A percentile compares a stretch with the other conserved stretches of the same genome.
Conservation (phyloP, 2,329 filamentous ascomycete species). For the Epichloe festucae region DNA sequence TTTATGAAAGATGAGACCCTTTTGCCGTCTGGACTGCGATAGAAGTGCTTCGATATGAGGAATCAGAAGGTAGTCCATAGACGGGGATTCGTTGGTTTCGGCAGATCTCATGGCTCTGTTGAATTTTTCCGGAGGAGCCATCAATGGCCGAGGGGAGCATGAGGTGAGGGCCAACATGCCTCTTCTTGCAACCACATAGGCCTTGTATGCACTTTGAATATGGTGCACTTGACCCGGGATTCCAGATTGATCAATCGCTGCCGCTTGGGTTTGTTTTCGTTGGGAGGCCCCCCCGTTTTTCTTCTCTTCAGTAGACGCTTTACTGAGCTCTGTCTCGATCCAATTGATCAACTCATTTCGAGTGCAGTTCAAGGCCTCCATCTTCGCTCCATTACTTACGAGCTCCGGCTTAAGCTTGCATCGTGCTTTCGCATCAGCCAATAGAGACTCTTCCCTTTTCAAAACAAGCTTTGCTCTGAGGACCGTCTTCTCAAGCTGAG, state of each 20-base stretch:
- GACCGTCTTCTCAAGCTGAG: conserved; percentile 43
- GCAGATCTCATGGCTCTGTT: conserved; percentile 5
- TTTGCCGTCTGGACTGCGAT: conserved; percentile 41
- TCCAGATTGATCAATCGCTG: conserved; percentile 12
- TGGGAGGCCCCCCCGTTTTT: conserved; percentile 17
- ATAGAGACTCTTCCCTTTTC: conserved; percentile 41
- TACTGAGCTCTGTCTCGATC: conserved; percentile 50
- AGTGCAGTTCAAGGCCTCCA: conserved; percentile 41
- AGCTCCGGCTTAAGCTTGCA: conserved; percentile 23
- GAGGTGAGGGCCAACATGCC: conserved; percentile 30
- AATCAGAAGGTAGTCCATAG: conserved; percentile 32
- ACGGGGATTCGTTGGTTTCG: conserved; percentile 8
- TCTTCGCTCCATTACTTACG: conserved; percentile 26
- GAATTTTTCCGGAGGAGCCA: conserved; percentile 2
- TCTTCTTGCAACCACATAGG: conserved; percentile 38
- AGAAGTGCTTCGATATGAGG: conserved; percentile 45
- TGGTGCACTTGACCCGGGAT: conserved; percentile 28
- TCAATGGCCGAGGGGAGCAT: conserved; percentile 17
- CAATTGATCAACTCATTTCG: conserved; percentile 49
- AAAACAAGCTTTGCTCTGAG: conserved; percentile 44
- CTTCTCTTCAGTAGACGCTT: conserved; percentile 29
- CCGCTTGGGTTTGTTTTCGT: conserved; percentile 11
- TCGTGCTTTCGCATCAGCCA: conserved; percentile 32
- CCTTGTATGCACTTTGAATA: conserved; percentile 41
- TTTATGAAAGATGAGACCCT: conserved; percentile 43